Base-by-base conservation (phyloP, 306 rosid genomes). In the Prunus armeniaca region DNA sequence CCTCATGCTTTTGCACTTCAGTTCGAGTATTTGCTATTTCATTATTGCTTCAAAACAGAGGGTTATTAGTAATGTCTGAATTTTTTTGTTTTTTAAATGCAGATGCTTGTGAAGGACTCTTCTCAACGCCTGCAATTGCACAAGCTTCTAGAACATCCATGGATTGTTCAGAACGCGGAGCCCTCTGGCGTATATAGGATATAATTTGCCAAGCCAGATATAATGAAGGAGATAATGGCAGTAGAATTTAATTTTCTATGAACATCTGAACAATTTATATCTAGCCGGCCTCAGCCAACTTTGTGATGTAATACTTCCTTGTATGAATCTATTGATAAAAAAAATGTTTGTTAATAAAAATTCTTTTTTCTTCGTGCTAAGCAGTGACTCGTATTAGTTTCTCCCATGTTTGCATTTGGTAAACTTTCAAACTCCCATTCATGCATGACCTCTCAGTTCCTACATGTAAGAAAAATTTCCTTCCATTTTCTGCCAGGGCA, bases 101-200 rank as follows among this genome's bases (percentile, higher is more conserved):
- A 95, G 98, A 95, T 95, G 98, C 92, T 95, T 74, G 93, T 95
- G 71, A 95, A 92, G 87, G 96, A 92, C 78, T 90, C 96, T 49
- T 81, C 92, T 47, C 82, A 90, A 65, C 96, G 98, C 66, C 86
- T 95, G 78, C 92, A 96, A 5, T 80, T 95, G 51, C 96, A 95
- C 89, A 95, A 95, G 82, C 91, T 95, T 65, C 91, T 95, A 34
- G 98, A 95, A 76, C 98, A 95, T 75, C 97, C 97, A 50, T 95
- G 98, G 98, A 90, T 92, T 81, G 85, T 95, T 77, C 98, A 95
- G 88, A 92, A 95, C 68, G 97, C 98, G 0, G 98, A 95, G 91
- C 96, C 97, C 27, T 85, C 97, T 24, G 97, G 98, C 79, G 80
- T 95, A 81, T 88, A 92, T 74, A 88, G 83, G 85, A 60, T 87